These are phyloP conservation scores for Debaryomyces robertsiae DNA, from an alignment of 1,139 yeast genomes.

Conservation along the genomic window DNA sequence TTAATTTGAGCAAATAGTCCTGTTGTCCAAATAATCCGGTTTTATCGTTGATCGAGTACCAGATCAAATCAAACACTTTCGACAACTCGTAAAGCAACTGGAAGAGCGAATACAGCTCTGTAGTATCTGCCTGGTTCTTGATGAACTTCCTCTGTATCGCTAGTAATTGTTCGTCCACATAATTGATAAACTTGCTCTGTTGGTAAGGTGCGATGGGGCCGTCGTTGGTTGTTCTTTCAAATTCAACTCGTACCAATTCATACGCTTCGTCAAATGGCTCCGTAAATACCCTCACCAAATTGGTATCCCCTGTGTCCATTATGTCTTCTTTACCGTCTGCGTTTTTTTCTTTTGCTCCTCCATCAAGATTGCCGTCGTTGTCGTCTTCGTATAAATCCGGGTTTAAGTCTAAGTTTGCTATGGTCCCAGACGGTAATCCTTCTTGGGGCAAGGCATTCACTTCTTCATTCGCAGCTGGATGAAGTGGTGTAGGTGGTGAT, in stretches of 20 bases:
- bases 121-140: slow-evolving; percentile 52
- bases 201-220: slow-evolving; percentile 35
- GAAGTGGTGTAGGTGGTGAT: slow-evolving; percentile 50
- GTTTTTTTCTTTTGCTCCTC: slow-evolving; percentile 19
- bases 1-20: slow-evolving; percentile 59
- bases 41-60: slow-evolving; percentile 50
- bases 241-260: slow-evolving; percentile 17
- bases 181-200: slow-evolving; percentile 61
- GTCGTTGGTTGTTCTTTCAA: slow-evolving; percentile 10
- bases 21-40: slow-evolving; percentile 54
- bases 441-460: slow-evolving; percentile 36
- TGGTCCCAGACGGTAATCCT: slow-evolving; percentile 20
- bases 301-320: slow-evolving; percentile 3
- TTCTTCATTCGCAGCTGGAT: slow-evolving; percentile 50
- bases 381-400: slow-evolving; percentile 43
- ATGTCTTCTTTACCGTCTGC: slow-evolving; percentile 6
- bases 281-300: slow-evolving; percentile 17
- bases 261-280: slow-evolving; percentile 33
- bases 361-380: slow-evolving; percentile 7
- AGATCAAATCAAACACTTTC: slow-evolving; percentile 52
- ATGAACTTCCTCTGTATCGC: slow-evolving; percentile 65
- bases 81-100: slow-evolving; percentile 50
- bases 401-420: slow-evolving; percentile 39
- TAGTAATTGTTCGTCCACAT: slow-evolving; percentile 60
- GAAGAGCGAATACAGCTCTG: slow-evolving; percentile 32